Evolutionary conservation across 768 basidiomycete species (phyloP).

Genomic region (Kockovaella imperatae): DNA sequence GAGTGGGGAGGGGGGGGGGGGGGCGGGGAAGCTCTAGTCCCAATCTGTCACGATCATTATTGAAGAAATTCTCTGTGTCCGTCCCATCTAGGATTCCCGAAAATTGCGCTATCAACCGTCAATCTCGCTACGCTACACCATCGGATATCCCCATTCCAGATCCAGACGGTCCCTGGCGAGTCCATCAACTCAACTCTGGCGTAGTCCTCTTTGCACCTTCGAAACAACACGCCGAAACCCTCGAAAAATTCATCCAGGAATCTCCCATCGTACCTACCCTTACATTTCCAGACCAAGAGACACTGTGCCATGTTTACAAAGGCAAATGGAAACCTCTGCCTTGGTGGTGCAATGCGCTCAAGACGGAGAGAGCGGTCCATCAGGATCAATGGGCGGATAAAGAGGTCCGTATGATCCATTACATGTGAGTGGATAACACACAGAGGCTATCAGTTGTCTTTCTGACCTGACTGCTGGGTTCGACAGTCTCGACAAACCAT

Average conservation of each 20-base stretch:
- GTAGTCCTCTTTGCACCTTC: conserved; percentile 77
- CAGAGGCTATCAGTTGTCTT: background rate
- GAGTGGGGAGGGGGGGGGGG: conserved; percentile 18
- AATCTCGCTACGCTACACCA: conserved; percentile 28
- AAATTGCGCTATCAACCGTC: conserved; percentile 73
- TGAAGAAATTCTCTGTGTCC: background rate
- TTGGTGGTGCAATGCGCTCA: conserved; percentile 63
- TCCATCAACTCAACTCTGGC: conserved; percentile 82
- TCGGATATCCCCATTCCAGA: conserved; percentile 50
- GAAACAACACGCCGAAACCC: conserved; percentile 49
- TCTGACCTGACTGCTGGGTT: background rate
- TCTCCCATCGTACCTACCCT: conserved; percentile 54
- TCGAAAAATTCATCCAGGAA: conserved; percentile 56
- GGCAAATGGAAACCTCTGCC: conserved; percentile 47
- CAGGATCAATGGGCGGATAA: conserved; percentile 71
- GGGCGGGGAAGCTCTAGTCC: too few relatives aligned
- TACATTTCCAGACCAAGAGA: conserved; percentile 88
- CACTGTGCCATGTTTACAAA: conserved; percentile 69
- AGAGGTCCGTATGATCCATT: conserved; percentile 61
- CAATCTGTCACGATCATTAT: background rate
- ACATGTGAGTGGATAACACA: conserved; percentile 43
- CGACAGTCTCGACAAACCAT: conserved; percentile 43
- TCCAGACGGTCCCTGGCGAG: conserved; percentile 57
- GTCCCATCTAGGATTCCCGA: conserved; percentile 64
- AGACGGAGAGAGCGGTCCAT: conserved; percentile 67